Conservation (phyloP, 495 filamentous ascomycete species). For the Clohesyomyces aquaticus region DNA sequence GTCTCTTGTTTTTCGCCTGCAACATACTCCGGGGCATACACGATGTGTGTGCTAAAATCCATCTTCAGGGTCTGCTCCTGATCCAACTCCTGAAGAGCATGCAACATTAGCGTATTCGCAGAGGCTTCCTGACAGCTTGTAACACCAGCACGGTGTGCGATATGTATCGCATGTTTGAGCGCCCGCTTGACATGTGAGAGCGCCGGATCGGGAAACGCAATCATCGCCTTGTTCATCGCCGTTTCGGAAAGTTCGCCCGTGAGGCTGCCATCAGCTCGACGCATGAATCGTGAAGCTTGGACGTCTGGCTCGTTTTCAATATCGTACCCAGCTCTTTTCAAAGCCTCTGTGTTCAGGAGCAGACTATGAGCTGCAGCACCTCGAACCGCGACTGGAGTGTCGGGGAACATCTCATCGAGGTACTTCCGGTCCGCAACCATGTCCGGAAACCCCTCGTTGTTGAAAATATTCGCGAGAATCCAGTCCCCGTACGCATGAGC, state of each 20-base stretch:
- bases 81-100: conserved; percentile 25
- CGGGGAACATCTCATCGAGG: conserved; percentile 29
- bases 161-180: conserved; percentile 15
- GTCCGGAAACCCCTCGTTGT: conserved; percentile 16
- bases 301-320: conserved; percentile 28
- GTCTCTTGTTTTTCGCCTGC: conserved; percentile 12
- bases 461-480: conserved; percentile 11
- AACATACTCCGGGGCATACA: conserved; percentile 28
- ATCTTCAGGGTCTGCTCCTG: conserved; percentile 21
- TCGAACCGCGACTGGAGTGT: conserved; percentile 21
- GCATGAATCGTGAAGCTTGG: conserved; percentile 17
- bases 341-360: conserved; percentile 26
- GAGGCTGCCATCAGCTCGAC: conserved; percentile 22
- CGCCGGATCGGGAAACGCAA: conserved; percentile 15
- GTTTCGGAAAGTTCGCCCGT: conserved; percentile 32
- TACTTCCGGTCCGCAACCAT: conserved; percentile 20
- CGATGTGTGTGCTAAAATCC: conserved; percentile 31
- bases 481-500: conserved; percentile 26
- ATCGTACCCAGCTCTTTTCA: conserved; percentile 28
- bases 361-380: conserved; percentile 26
- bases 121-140: conserved; percentile 32
- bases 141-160: conserved; percentile 27
- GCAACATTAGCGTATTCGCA: conserved; percentile 23
- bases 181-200: conserved; percentile 29
- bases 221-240: conserved; percentile 23